Evolutionary conservation across 2,329 filamentous ascomycete species (phyloP), one percentile per base, ranked within the genome.

Genomic region (Neobulgaria alba): DNA sequence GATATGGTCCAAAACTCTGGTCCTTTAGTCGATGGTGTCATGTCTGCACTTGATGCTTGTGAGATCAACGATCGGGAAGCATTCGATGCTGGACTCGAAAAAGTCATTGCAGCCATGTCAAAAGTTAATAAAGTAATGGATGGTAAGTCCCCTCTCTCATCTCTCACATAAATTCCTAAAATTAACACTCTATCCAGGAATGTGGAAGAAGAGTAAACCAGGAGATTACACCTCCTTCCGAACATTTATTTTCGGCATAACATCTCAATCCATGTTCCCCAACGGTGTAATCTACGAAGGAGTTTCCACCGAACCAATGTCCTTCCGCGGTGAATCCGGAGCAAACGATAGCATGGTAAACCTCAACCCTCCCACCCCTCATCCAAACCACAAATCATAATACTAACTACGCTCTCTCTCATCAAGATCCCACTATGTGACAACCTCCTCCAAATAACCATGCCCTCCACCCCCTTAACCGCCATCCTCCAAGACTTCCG

Each of bases 171-270:
- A 45, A 52, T 47, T 48, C 42, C 49, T 57, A 52, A 52, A 51
- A 56, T 51, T 58, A 48, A 58, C 50, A 44, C 29, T 31, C 52
- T 8, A 26, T 20, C 36, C 33, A 78, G 75, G 70, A 33, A 96
- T 96, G 90, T 95, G 89, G 90, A 73, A 73, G 45, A 85, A 88
- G 62, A 92, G 85, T 41, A 84, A 85, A 54, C 89, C 89, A 2
- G 72, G 74, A 14, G 77, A 87, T 51, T 95, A 95, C 66, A 86
- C 84, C 44, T 82, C 77, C 52, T 95, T 95, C 75, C 83, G 89
- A 30, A 94, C 90, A 9, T 95, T 95, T 69, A 95, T 95, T 67
- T 95, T 95, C 58, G 90, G 90, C 54, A 95, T 95, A 63, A 93
- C 87, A 1, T 83, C 77, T 35, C 89, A 95, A 64, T 82, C 79